These are phyloP conservation scores for Alternaria postmessia DNA, from an alignment of 2,329 filamentous ascomycete genomes.

Conservation along the genomic window DNA sequence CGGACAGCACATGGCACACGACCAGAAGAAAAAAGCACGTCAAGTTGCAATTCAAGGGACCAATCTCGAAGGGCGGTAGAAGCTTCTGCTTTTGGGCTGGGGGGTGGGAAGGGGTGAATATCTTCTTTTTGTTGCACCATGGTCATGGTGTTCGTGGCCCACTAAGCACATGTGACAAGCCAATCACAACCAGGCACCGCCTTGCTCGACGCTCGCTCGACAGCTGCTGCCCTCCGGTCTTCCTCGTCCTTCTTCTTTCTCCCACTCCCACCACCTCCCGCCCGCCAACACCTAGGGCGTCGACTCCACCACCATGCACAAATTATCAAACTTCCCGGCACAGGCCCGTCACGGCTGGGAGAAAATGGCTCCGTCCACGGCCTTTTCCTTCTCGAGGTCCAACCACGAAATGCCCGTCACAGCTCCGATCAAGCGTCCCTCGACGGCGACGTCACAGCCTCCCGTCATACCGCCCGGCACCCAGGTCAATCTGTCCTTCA, in stretches of 20 bases:
- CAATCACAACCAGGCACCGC: slow-evolving; percentile 13
- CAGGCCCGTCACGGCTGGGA: slow-evolving; percentile 73
- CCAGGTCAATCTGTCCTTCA: slow-evolving; percentile 93
- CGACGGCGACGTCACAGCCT: slow-evolving; percentile 55
- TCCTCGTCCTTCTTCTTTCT: slow-evolving; percentile 29
- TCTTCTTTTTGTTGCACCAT: slow-evolving; percentile 10
- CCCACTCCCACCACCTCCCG: slow-evolving; percentile 31
- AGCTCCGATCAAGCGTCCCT: slow-evolving; percentile 65
- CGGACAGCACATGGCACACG: slow-evolving; percentile 1
- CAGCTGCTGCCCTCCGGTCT: slow-evolving; percentile 24
- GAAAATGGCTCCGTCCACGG: slow-evolving; percentile 68
- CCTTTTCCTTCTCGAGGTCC: slow-evolving; percentile 69
- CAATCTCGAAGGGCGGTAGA: not conserved
- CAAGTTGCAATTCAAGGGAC: not conserved
- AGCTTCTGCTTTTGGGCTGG: slow-evolving; percentile 3
- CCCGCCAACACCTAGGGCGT: slow-evolving; percentile 41
- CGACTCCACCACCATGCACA: slow-evolving; percentile 63
- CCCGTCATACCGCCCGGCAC: slow-evolving; percentile 76
- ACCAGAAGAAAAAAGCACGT: slow-evolving; percentile 2
- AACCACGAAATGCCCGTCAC: slow-evolving; percentile 63
- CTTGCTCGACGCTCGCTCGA: slow-evolving; percentile 20
- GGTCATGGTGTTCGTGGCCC: slow-evolving; percentile 10
- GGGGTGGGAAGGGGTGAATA: not conserved
- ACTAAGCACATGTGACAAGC: slow-evolving; percentile 1
- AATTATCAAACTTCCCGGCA: slow-evolving; percentile 73